These are phyloP conservation scores for Talaromyces funiculosus DNA, from an alignment of 2,329 filamentous ascomycete species.

Conservation along the genomic window DNA sequence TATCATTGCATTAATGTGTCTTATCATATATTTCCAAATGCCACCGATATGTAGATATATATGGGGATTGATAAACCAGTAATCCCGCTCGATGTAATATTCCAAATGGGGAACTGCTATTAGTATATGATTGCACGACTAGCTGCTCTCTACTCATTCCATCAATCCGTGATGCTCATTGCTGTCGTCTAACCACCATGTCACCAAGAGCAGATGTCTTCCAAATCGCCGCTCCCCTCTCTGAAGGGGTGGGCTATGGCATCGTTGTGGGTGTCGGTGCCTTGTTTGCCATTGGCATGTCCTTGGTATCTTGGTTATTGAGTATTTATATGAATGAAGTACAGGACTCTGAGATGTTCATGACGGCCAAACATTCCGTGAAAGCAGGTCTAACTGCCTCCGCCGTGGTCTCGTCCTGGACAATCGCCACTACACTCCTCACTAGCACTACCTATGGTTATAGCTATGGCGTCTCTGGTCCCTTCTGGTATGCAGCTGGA, in stretches of 20 bases:
- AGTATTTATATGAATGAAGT: conserved; percentile 13
- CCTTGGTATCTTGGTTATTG: neutral
- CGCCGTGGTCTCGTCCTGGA: conserved; percentile 44
- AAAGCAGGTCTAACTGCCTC: conserved; percentile 38
- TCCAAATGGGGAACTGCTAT: neutral
- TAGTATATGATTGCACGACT: neutral
- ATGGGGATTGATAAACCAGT: neutral
- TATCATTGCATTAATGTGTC: neutral
- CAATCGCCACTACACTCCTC: conserved; percentile 40
- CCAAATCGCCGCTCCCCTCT: neutral
- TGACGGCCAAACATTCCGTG: conserved; percentile 23
- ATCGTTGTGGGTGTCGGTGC: neutral
- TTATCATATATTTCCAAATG: neutral
- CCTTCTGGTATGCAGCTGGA: conserved; percentile 14
- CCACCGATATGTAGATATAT: neutral
- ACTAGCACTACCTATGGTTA: conserved; percentile 35
- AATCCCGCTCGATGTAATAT: neutral
- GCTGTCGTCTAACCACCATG: neutral
- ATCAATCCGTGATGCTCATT: neutral
- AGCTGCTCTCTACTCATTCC: neutral
- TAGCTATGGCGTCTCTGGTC: conserved; percentile 28
- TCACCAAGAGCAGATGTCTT: neutral
- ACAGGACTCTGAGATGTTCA: conserved; percentile 19
- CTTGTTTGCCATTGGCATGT: conserved; percentile 4
- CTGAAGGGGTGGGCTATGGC: conserved; percentile 2